A percentile compares a stretch with the other conserved stretches of the same genome.
phyloP scores from a whole-genome alignment of 352 stramenopile genomes.

The Pythium pyrilobum region DNA sequence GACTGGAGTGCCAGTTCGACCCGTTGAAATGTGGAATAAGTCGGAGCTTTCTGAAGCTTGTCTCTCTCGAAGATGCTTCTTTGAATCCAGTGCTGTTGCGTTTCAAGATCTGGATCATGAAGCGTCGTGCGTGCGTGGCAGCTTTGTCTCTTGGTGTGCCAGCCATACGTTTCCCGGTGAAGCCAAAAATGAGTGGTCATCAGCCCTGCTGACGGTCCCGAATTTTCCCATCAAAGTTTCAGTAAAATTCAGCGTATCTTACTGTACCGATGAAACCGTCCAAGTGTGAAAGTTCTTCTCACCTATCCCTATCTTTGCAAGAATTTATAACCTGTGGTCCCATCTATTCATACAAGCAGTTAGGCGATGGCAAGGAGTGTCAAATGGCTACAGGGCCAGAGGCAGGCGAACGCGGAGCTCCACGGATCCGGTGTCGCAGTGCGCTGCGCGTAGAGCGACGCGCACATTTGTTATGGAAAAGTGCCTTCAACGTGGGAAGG shows the following conservation, averaged over 20 bases:
- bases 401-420: no score
- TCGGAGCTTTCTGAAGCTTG: neutral
- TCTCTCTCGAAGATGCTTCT: neutral
- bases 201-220: neutral
- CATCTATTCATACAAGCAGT: slow-evolving; percentile 8
- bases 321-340: neutral
- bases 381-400: neutral
- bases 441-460: no score
- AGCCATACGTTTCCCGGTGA: slow-evolving; percentile 8
- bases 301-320: neutral
- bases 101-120: slow-evolving; percentile 2
- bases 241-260: slow-evolving; percentile 12
- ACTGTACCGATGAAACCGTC: neutral
- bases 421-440: no score
- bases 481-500: no score
- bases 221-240: slow-evolving; percentile 3
- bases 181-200: slow-evolving; percentile 8
- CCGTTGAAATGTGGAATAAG: slow-evolving; percentile 3
- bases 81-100: slow-evolving; percentile 12
- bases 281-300: neutral
- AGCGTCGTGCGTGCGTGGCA: slow-evolving; percentile 14
- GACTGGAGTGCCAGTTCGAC: slow-evolving; percentile 8
- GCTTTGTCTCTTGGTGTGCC: slow-evolving; percentile 15
- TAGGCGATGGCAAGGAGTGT: neutral
- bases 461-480: no score